A percentile compares a stretch with the other conserved stretches of the same genome.
Evolutionary conservation across 352 stramenopile genomes (phyloP).

Genomic region (Pythium graminicola): DNA sequence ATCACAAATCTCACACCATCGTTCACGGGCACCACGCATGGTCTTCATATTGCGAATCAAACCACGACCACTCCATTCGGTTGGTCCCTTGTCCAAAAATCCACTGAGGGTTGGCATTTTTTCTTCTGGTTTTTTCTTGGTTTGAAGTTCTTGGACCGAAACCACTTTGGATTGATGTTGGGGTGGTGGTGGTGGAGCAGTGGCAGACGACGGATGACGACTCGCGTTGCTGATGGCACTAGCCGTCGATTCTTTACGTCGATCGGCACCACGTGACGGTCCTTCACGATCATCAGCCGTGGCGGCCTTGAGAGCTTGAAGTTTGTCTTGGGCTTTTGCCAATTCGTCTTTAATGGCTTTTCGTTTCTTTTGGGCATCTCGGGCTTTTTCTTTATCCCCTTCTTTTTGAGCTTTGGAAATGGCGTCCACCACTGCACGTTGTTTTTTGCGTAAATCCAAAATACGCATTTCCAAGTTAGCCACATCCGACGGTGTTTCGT

Average conservation of each 20-base stretch:
- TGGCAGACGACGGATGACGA: slow-evolving; percentile 1
- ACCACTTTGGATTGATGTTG: not conserved
- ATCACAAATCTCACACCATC: slow-evolving; percentile 74
- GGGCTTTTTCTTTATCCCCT: slow-evolving; percentile 63
- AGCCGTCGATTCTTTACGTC: slow-evolving; percentile 10
- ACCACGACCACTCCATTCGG: slow-evolving; percentile 70
- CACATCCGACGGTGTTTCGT: slow-evolving; percentile 40
- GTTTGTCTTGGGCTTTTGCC: slow-evolving; percentile 53
- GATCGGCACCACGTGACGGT: slow-evolving; percentile 9
- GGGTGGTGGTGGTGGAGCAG: not conserved
- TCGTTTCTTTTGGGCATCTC: slow-evolving; percentile 67
- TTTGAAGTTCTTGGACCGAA: slow-evolving; percentile 4
- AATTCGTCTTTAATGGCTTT: slow-evolving; percentile 78
- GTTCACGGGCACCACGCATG: slow-evolving; percentile 77
- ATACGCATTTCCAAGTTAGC: slow-evolving; percentile 62
- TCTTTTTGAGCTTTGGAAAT: slow-evolving; percentile 64
- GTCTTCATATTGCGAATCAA: slow-evolving; percentile 82
- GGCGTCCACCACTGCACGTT: slow-evolving; percentile 62
- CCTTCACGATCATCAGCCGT: slow-evolving; percentile 2
- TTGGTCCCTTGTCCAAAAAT: slow-evolving; percentile 84
- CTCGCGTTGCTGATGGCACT: not conserved
- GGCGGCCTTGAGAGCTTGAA: slow-evolving; percentile 50
- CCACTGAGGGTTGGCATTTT: slow-evolving; percentile 71
- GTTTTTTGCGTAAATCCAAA: slow-evolving; percentile 69
- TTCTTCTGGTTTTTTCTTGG: slow-evolving; percentile 23